Evolutionary conservation across 768 basidiomycete genomes (phyloP).

Genomic region (Naganishia vaughanmartiniae): DNA sequence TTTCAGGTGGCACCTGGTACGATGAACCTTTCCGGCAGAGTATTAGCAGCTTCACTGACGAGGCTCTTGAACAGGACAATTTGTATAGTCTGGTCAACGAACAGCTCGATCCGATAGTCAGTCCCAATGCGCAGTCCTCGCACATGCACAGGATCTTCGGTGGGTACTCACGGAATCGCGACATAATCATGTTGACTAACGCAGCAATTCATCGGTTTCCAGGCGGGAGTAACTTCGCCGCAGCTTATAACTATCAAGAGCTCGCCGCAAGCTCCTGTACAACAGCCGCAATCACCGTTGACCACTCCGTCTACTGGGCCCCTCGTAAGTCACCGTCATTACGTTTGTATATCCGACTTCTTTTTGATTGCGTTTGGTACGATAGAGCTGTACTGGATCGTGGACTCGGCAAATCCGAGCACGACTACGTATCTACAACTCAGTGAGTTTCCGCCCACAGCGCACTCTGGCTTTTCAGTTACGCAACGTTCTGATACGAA

Average conservation of each 20-base stretch:
- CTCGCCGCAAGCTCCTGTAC: neutral
- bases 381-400: conserved; percentile 31
- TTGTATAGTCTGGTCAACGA: conserved; percentile 38
- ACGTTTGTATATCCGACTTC: neutral
- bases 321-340: conserved; percentile 16
- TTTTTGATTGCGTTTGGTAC: neutral
- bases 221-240: conserved; percentile 27
- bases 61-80: conserved; percentile 15
- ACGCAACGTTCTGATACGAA: no score
- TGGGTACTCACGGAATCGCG: neutral
- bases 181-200: neutral
- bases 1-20: conserved; percentile 1
- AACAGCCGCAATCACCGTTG: conserved; percentile 35
- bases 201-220: neutral
- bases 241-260: conserved; percentile 22
- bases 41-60: neutral
- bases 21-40: neutral
- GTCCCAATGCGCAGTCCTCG: conserved; percentile 37
- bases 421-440: conserved; percentile 9
- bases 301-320: conserved; percentile 38
- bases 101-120: conserved; percentile 48
- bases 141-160: conserved; percentile 49
- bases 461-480: neutral
- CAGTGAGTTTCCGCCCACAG: conserved; percentile 19
- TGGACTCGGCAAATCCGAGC: neutral